A percentile compares a stretch with the other conserved stretches of the same genome.
Conservation (phyloP, 2,329 filamentous ascomycete species). For the Dothideomycetes sp. region DNA sequence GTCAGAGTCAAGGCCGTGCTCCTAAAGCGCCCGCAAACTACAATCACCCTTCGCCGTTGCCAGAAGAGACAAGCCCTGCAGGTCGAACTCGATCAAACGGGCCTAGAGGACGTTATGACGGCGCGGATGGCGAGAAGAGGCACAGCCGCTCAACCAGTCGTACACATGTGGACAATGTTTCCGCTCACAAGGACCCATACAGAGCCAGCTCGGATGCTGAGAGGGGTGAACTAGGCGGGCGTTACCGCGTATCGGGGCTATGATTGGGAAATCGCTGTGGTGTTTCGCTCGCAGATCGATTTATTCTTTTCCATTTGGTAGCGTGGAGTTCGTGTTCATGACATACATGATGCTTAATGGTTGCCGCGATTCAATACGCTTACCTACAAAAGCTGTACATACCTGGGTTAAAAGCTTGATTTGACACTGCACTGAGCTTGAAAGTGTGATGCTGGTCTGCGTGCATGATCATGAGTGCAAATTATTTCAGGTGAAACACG, state of each 20-base stretch:
- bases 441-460: no score
- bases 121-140: slow-evolving; percentile 6
- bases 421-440: no score
- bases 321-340: no score
- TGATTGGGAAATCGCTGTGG: background rate
- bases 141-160: slow-evolving; percentile 3
- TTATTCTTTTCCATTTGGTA: no score
- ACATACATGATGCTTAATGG: no score
- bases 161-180: background rate
- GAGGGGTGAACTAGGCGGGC: slow-evolving; percentile 6
- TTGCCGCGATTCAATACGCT: no score
- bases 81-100: background rate
- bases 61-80: background rate
- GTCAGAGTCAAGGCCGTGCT: slow-evolving; percentile 17
- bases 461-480: no score
- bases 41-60: background rate
- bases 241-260: slow-evolving; percentile 7
- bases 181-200: slow-evolving; percentile 3
- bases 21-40: slow-evolving; percentile 9
- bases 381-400: no score
- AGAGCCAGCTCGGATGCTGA: slow-evolving; percentile 3
- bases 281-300: no score
- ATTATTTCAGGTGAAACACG: no score
- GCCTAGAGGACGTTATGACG: background rate
- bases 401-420: no score